Evolutionary conservation across 257 asterid genomes (phyloP).

Genomic region (Solanum bulbocastanum): DNA sequence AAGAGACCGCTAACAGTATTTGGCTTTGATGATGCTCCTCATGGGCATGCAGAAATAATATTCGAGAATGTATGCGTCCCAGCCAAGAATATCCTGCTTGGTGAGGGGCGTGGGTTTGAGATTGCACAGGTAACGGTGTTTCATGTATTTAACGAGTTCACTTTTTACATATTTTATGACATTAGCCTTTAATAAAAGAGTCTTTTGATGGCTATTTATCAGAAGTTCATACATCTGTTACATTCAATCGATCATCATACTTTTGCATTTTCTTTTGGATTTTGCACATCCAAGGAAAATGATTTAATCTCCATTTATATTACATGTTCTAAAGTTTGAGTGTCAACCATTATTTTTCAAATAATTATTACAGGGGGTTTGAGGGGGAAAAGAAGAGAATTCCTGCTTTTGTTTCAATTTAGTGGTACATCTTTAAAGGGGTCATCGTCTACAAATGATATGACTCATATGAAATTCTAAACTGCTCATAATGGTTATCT

Average conservation of each 20-base stretch:
- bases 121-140: conserved; percentile 71
- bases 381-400: background rate
- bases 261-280: background rate
- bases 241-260: background rate
- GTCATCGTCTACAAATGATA: background rate
- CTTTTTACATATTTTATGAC: background rate
- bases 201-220: background rate
- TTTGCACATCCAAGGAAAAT: background rate
- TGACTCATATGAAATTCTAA: background rate
- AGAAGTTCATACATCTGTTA: background rate
- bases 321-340: background rate
- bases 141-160: background rate
- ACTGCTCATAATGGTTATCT: background rate
- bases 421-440: background rate
- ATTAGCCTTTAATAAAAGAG: background rate
- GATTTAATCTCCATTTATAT: background rate
- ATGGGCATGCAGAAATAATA: conserved; percentile 87
- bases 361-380: background rate
- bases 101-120: conserved; percentile 98
- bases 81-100: conserved; percentile 61
- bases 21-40: conserved; percentile 97
- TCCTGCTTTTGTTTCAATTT: background rate
- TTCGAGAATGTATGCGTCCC: conserved; percentile 71
- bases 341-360: background rate
- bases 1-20: conserved; percentile 79